Conservation (phyloP, 495 filamentous ascomycete species). For the Podospora conica region DNA sequence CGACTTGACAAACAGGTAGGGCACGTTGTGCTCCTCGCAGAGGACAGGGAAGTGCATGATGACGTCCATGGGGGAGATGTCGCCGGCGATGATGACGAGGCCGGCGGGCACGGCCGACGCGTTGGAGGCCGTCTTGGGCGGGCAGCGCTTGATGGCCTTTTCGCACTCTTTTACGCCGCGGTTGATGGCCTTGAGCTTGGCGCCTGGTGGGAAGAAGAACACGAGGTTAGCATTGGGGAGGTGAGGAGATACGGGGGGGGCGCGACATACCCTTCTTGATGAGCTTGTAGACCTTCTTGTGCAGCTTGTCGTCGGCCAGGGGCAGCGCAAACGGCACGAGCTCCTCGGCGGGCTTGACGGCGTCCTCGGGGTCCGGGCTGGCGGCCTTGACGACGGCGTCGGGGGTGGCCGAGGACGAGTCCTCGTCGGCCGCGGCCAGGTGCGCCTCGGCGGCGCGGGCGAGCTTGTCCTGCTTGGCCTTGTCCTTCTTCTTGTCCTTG, state of each 20-base stretch:
- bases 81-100: constrained; percentile 86
- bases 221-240: background rate
- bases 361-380: constrained; percentile 26
- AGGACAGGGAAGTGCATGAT: constrained; percentile 95
- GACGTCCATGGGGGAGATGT: constrained; percentile 96
- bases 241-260: background rate
- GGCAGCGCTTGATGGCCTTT: constrained; percentile 89
- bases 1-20: constrained; percentile 84
- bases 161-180: constrained; percentile 98
- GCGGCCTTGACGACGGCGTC: constrained; percentile 33
- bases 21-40: constrained; percentile 93
- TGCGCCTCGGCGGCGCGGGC: constrained; percentile 32
- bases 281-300: constrained; percentile 88
- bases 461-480: constrained; percentile 47
- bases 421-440: constrained; percentile 22
- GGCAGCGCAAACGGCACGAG: constrained; percentile 92
- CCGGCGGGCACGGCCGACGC: constrained; percentile 51
- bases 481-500: constrained; percentile 58
- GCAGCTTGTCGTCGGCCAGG: constrained; percentile 79
- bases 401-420: constrained; percentile 18
- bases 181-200: constrained; percentile 87
- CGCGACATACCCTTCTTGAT: constrained; percentile 80
- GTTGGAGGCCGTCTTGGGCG: constrained; percentile 50
- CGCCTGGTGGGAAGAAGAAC: constrained; percentile 51
- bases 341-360: constrained; percentile 54